Percentiles rank a stretch among this genome's conserved stretches.
Conservation (phyloP, 2,329 filamentous ascomycete species). For the Acephala macrosclerotiorum region DNA sequence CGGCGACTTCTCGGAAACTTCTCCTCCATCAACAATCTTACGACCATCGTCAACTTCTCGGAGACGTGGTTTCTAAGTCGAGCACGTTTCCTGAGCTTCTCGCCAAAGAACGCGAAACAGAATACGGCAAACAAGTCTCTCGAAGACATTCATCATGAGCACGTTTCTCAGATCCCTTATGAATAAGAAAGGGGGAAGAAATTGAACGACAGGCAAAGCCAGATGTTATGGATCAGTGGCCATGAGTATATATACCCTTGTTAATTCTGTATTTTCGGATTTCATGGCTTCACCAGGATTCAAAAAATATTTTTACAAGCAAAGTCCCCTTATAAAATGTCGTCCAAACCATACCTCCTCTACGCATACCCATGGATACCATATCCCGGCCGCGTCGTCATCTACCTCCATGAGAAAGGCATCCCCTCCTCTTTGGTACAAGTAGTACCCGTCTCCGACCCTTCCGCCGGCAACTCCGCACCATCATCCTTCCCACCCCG, state of each 20-base stretch:
- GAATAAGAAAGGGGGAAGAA: too few relatives aligned
- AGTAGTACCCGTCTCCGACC: neutral
- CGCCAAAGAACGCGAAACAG: too few relatives aligned
- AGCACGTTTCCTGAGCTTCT: neutral
- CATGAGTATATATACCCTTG: neutral
- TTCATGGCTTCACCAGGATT: neutral
- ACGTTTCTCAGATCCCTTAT: too few relatives aligned
- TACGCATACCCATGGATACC: neutral
- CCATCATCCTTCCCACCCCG: neutral
- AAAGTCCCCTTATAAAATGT: neutral
- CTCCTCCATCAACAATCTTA: neutral
- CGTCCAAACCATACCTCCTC: neutral
- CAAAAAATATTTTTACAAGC: neutral
- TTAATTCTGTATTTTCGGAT: too few relatives aligned
- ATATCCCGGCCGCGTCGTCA: neutral
- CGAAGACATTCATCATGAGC: too few relatives aligned
- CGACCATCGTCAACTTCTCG: neutral
- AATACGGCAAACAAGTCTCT: too few relatives aligned
- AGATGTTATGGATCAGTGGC: neutral
- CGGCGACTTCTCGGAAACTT: neutral
- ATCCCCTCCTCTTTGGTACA: neutral
- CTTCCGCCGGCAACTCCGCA: neutral
- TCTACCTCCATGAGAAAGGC: neutral
- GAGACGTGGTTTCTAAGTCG: neutral
- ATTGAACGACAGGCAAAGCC: too few relatives aligned